Conservation (phyloP, 2,329 filamentous ascomycete genomes). For the Metarhizium anisopliae region DNA sequence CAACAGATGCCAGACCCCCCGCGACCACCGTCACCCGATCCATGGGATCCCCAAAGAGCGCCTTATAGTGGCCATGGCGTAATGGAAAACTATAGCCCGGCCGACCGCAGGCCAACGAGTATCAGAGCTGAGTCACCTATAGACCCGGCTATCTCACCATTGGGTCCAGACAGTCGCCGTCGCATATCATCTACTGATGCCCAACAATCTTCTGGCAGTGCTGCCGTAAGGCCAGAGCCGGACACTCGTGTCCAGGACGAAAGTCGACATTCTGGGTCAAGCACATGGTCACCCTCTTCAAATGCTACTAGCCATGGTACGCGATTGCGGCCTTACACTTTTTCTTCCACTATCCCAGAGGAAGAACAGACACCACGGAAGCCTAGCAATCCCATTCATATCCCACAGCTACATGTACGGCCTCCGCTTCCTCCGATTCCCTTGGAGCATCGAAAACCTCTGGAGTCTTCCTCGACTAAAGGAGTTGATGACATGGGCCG, state of each 20-base stretch:
- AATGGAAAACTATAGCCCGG: constrained; percentile 10
- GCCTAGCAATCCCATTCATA: not conserved
- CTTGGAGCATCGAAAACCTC: not conserved
- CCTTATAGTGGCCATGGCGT: constrained; percentile 13
- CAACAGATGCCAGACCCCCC: constrained; percentile 17
- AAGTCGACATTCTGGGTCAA: constrained; percentile 9
- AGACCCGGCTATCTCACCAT: constrained; percentile 9
- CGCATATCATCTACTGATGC: not conserved
- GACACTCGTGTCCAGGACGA: constrained; percentile 8
- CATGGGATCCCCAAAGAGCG: constrained; percentile 29
- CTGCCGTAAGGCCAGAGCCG: constrained; percentile 3
- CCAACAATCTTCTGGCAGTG: constrained; percentile 2
- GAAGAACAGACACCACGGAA: constrained; percentile 2
- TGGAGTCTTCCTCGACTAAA: not conserved
- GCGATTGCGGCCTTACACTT: constrained; percentile 5
- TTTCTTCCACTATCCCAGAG: constrained; percentile 10
- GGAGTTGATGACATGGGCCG: constrained; percentile 6
- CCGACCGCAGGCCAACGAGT: constrained; percentile 12
- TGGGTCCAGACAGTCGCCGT: not conserved
- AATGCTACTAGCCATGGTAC: constrained; percentile 6
- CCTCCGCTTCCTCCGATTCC: not conserved
- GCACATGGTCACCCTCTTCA: constrained; percentile 8
- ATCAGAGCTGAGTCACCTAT: constrained; percentile 9
- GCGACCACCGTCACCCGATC: constrained; percentile 31
- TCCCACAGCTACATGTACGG: constrained; percentile 6